Evolutionary conservation across 495 filamentous ascomycete genomes (phyloP), one percentile per base, ranked within the genome.

Genomic region (Neurospora tetrasperma): DNA sequence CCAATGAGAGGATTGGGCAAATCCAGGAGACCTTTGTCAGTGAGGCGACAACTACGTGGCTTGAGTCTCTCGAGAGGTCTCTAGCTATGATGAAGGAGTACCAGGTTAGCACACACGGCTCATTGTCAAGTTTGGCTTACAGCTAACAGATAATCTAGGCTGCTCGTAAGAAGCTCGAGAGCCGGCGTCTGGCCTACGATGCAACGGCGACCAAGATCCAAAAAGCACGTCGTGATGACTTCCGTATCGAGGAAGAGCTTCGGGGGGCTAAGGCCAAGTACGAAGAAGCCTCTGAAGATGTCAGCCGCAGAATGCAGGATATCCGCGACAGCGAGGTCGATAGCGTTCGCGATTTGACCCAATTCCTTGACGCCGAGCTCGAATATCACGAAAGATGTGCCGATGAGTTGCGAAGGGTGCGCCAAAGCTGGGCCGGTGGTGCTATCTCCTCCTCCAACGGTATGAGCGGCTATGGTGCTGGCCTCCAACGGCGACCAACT

Each of bases 51-150:
- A 87, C 89, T 69, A 92, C 89, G 80, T 98, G 96, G 96, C 87
- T 97, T 73, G 95, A 98, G 81, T 93, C 92, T 12, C 82, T 97
- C 69, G 96, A 98, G 79, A 85, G 95, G 74, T 96, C 92, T 12
- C 82, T 97, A 72, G 91, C 93, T 40, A 94, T 97, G 87, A 93
- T 98, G 93, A 98, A 97, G 80, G 96, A 99, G 77, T 98, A 98
- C 74, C 94, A 97, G 88, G 93, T 79, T 54, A 69, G 83, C 72
- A 38, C 2, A 20, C 10, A 23, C 20, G 23, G 8, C 27, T 9
- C 42, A 6, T 72, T 31, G 35, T 8, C 40, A 10, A 39, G 4
- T 20, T 12, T 16, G 40, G 54, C 5, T 11, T 11, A 16, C 69
- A 12, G 41, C 75, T 83, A 68, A 79, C 77, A 42, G 42, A 43